Conservation (phyloP, 129 eudicot species). For the Saposhnikovia divaricata region DNA sequence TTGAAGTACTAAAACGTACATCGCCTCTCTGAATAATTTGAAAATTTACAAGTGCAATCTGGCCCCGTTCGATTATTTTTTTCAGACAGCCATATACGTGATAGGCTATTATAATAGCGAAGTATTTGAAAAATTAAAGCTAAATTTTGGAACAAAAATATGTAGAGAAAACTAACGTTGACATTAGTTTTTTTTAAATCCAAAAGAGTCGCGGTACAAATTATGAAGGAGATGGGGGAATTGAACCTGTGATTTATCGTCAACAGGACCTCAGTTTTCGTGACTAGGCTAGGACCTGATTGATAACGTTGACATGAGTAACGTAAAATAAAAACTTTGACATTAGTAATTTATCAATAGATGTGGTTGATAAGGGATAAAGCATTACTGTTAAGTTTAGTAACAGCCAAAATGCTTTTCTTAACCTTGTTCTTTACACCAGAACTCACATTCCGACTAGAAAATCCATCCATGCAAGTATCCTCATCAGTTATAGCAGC, state of each 20-base stretch:
- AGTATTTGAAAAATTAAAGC: background rate
- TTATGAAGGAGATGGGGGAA: no score
- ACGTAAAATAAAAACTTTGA: background rate
- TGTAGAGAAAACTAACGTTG: background rate
- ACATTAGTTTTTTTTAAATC: background rate
- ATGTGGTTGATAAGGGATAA: conserved; percentile 65
- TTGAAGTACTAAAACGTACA: no score
- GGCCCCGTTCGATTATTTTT: no score
- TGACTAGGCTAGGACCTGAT: no score
- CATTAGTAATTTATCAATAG: background rate
- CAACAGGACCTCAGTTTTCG: no score
- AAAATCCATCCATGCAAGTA: conserved; percentile 66
- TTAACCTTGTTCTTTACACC: conserved; percentile 34
- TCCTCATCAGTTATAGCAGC: conserved; percentile 72
- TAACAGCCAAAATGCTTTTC: conserved; percentile 30
- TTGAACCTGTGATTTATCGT: no score
- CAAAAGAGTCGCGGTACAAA: no score
- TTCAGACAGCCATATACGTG: no score
- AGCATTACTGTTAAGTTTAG: conserved; percentile 54
- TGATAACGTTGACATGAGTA: no score
- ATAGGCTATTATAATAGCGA: no score
- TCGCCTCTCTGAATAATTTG: background rate
- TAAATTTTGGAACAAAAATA: no score
- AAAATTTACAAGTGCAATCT: no score
- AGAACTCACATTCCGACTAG: conserved; percentile 32